Conservation (phyloP, 2,329 filamentous ascomycete genomes). For the Epichloe sp. region DNA sequence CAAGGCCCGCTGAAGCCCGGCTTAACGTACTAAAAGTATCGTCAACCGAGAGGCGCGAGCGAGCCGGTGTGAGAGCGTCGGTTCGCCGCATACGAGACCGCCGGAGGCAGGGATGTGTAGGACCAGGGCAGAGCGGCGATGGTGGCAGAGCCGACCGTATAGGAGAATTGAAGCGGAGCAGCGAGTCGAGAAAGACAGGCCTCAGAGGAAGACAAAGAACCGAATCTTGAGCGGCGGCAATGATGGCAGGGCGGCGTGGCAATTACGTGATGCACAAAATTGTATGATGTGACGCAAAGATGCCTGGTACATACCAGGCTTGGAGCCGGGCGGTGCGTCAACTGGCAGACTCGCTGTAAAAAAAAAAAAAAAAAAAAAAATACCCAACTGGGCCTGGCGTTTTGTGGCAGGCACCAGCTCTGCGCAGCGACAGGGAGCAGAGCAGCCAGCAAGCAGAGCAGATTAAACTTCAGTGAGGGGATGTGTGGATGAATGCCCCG, state of each 20-base stretch:
- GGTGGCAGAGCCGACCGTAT: not conserved
- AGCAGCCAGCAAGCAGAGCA: too few relatives aligned
- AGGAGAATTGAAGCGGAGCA: not conserved
- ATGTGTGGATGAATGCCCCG: too few relatives aligned
- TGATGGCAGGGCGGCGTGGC: not conserved
- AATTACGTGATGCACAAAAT: constrained; percentile 4
- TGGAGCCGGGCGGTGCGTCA: not conserved
- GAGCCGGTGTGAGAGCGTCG: constrained; percentile 1
- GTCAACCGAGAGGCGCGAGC: constrained; percentile 4
- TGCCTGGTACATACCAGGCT: not conserved
- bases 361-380: too few relatives aligned
- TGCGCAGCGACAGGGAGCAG: too few relatives aligned
- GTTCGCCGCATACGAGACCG: constrained; percentile 3
- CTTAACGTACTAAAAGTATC: constrained; percentile 1
- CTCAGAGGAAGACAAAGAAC: not conserved
- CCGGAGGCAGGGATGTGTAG: not conserved
- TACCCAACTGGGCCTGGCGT: too few relatives aligned
- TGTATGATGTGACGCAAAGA: not conserved
- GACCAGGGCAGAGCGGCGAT: not conserved
- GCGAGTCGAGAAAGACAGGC: not conserved
- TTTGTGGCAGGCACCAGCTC: too few relatives aligned
- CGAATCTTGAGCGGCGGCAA: not conserved
- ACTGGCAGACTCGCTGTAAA: not conserved
- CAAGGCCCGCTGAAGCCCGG: constrained; percentile 4
- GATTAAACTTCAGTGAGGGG: too few relatives aligned